Evolutionary conservation across 208 protist species (phyloP).

Genomic region (Strigomonas culicis): DNA sequence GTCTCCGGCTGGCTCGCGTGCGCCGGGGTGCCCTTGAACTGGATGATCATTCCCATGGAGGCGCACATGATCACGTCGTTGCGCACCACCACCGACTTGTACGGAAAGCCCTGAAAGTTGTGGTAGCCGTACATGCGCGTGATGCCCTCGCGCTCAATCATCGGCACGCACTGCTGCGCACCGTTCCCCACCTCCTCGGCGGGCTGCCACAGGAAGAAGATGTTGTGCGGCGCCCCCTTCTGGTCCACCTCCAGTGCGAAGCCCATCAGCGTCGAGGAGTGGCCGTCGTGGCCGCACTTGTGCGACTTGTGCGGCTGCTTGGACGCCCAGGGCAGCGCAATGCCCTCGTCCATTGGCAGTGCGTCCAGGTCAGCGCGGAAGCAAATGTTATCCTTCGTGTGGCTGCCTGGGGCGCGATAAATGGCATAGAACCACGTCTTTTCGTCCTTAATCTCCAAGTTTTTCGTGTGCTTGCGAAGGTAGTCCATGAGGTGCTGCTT

Average conservation of each 20-base stretch:
- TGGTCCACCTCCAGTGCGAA: slow-evolving; percentile 49
- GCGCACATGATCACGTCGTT: slow-evolving; percentile 38
- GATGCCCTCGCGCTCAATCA: slow-evolving; percentile 34
- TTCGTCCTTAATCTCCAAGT: slow-evolving; percentile 24
- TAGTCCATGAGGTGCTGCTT: slow-evolving; percentile 33
- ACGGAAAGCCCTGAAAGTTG: slow-evolving; percentile 35
- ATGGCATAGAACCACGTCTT: slow-evolving; percentile 38
- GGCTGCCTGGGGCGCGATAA: slow-evolving; percentile 21
- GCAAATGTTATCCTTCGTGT: slow-evolving; percentile 20
- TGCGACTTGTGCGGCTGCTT: slow-evolving; percentile 32
- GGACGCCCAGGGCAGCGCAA: slow-evolving; percentile 34
- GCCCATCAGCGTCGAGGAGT: slow-evolving; percentile 29
- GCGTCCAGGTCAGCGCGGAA: slow-evolving; percentile 45
- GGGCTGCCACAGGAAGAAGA: slow-evolving; percentile 44
- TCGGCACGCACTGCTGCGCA: slow-evolving; percentile 34
- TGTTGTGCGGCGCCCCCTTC: slow-evolving; percentile 31
- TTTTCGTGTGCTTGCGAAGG: slow-evolving; percentile 20
- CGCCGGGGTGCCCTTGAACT: slow-evolving; percentile 27
- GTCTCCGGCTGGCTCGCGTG: slow-evolving; percentile 36
- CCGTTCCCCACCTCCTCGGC: slow-evolving; percentile 33
- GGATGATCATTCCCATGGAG: slow-evolving; percentile 39
- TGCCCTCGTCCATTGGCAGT: slow-evolving; percentile 33
- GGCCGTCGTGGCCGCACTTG: slow-evolving; percentile 44
- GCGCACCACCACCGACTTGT: slow-evolving; percentile 27
- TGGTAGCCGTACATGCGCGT: slow-evolving; percentile 39